Evolutionary conservation across 495 filamentous ascomycete genomes (phyloP), one percentile per base, ranked within the genome.

Genomic region (Rostrohypoxylon terebratum): DNA sequence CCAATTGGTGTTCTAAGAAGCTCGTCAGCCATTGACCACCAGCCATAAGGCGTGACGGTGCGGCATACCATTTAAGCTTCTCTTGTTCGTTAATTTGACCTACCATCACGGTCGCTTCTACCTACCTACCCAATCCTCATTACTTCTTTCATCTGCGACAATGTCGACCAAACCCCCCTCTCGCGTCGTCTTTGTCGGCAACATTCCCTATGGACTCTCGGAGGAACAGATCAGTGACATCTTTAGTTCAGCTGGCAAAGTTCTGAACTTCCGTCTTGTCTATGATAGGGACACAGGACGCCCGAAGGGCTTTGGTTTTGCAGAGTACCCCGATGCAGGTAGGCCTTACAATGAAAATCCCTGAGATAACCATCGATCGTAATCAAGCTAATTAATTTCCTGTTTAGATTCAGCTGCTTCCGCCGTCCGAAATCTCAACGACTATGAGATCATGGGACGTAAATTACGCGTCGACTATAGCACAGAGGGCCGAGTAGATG

Each of bases 281-380:
- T 96, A 97, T 83, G 97, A 99, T 81, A 91, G 92, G 8, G 95
- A 98, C 72, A 98, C 94, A 0, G 96, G 96, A 3, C 89, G 92
- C 47, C 96, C 96, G 0, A 98, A 98, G 79, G 96, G 96, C 11
- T 99, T 97, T 76, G 96, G 96, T 21, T 99, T 99, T 75, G 93
- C 93, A 44, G 95, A 98, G 73, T 99, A 94, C 75, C 88, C 91
- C 25, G 96, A 99, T 72, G 82, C 88, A 69, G 86, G 86, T 87
- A 62, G 36, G 82, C 58, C 36, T 13, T 50, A 28, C 3, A 28
- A 4, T 42, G n/a, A 54, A 5, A 31, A 33, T 25, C 21, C 40
- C 1, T 42, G 18, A 13, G 50, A 2, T 54, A 54, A 31, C n/a
- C 23, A n/a, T 18, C 9, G 5, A 33, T 18, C 10, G 14, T 40